Base-by-base conservation (phyloP, 2,329 filamentous ascomycete species). In the Curvularia hawaiiensis region DNA sequence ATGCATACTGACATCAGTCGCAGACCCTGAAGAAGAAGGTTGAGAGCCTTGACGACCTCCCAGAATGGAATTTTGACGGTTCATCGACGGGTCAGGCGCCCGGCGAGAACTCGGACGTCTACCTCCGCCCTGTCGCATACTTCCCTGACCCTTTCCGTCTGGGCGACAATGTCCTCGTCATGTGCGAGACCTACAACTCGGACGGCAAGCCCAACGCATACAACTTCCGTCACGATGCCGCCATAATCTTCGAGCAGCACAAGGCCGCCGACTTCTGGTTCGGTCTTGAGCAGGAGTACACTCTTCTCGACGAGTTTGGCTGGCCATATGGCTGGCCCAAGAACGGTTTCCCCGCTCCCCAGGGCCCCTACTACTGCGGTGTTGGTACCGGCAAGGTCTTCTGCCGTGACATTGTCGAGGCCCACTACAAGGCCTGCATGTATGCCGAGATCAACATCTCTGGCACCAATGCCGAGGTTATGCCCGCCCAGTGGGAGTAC, bases 391-490 rank as follows among this genome's bases (percentile, higher is more conserved):
- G 93, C 83, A 96, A 95, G 85, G 95, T 98, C 74, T 95, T 96
- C 81, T 94, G 93, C 88, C 90, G 94, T 83, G 94, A 99, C 77
- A 94, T 99, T 63, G 93, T 99, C 68, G 94, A 98, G 83, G 89
- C 91, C 65, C 91, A 96, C 83, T 93, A 92, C 88, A 91, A 91
- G 82, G 89, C 89, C 66, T 97, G 87, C 84, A 77, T 98, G 79
- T 97, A 92, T 78, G 87, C 94, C 60, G 89, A 90, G 59, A 85
- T 99, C 80, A 88, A 93, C 79, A 98, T 99, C 80, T 97, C 93
- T 26, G 95, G 95, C 75, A 98, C 95, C 83, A 99, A 99, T 80
- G 95, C 95, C 66, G 95, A 99, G 85, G 95, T 99, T 75, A 96
- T 97, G 91, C 90, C 92, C 64, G 92, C 90, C 60, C 94, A 97